phyloP scores from a whole-genome alignment of 2,329 filamentous ascomycete species.

The Elsinoe perseae region DNA sequence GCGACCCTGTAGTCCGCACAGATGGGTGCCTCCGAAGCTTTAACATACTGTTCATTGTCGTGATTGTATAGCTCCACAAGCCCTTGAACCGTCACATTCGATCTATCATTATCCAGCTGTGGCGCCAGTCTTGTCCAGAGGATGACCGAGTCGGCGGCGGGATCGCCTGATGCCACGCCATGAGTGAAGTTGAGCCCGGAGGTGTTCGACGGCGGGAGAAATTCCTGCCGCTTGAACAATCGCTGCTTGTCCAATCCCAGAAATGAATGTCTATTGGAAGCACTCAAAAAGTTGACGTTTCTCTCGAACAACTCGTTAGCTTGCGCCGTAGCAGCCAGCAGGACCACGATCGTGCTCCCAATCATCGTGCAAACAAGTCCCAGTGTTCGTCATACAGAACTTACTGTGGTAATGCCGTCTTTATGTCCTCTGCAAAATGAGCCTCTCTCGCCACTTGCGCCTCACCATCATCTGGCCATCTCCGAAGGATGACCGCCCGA shows the following conservation, averaged over 20 bases:
- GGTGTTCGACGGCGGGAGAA: constrained; percentile 37
- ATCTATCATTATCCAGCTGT: constrained; percentile 21
- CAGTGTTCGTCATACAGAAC: neutral
- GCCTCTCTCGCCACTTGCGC: neutral
- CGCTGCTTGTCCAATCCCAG: constrained; percentile 57
- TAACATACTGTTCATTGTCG: constrained; percentile 23
- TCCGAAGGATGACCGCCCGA: neutral
- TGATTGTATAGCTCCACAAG: constrained; percentile 25
- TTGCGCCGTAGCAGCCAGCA: neutral
- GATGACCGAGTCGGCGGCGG: neutral
- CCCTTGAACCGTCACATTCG: constrained; percentile 25
- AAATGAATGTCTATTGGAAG: constrained; percentile 55
- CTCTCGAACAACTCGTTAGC: constrained; percentile 16
- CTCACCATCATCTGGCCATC: neutral
- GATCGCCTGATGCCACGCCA: constrained; percentile 39
- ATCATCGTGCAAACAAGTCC: neutral
- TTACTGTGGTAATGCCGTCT: neutral
- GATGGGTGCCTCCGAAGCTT: constrained; percentile 21
- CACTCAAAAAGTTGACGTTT: constrained; percentile 62
- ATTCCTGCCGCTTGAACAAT: constrained; percentile 49
- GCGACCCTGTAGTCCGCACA: constrained; percentile 22
- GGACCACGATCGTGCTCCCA: neutral
- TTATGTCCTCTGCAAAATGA: neutral
- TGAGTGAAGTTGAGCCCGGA: constrained; percentile 56
- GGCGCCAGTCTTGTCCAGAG: constrained; percentile 11